phyloP scores from a whole-genome alignment of 306 rosid species.

The Dryas drummondii region DNA sequence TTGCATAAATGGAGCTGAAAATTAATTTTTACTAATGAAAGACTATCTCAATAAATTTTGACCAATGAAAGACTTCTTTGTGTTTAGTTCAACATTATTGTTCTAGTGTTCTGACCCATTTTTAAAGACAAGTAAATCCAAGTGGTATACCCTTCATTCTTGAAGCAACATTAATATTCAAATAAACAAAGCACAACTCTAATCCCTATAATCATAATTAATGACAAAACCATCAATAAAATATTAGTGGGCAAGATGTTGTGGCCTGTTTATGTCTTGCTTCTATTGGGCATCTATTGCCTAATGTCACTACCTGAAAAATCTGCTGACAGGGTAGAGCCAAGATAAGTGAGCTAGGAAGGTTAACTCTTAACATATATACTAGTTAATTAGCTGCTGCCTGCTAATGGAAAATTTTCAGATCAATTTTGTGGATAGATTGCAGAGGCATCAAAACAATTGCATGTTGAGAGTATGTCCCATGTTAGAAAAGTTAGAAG shows the following conservation, averaged over 20 bases:
- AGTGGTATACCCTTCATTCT: background rate
- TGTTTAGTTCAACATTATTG: too few species aligned
- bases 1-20: too few species aligned
- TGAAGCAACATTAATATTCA: background rate
- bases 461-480: background rate
- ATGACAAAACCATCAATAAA: background rate
- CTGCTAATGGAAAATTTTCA: background rate
- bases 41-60: too few species aligned
- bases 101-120: too few species aligned
- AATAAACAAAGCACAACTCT: background rate
- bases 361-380: background rate
- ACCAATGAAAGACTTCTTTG: too few species aligned
- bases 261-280: background rate
- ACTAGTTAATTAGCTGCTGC: constrained; percentile 3
- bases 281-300: constrained; percentile 8
- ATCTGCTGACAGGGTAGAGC: background rate
- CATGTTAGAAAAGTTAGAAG: background rate
- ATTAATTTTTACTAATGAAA: too few species aligned
- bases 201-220: background rate
- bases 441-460: background rate
- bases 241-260: background rate
- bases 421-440: background rate
- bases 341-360: background rate
- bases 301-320: constrained; percentile 8
- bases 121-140: constrained; percentile 1